Evolutionary conservation across 257 asterid genomes (phyloP).

Genomic region (Gentiana straminea): DNA sequence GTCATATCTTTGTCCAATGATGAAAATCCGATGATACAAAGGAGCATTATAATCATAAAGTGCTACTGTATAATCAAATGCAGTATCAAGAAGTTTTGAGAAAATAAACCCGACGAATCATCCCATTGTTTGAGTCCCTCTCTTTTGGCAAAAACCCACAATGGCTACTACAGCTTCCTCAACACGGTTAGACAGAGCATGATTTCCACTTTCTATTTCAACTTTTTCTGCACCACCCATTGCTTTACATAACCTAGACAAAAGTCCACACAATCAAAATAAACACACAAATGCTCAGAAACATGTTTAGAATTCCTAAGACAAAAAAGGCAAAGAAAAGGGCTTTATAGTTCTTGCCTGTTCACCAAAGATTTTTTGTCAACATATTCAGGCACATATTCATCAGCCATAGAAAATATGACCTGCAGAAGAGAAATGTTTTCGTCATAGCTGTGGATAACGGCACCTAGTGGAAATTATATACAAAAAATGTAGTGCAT

Average conservation of each 20-base stretch:
- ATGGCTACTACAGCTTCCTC: constrained; percentile 61
- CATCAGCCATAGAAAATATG: constrained; percentile 91
- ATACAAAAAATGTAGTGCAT: too few species aligned
- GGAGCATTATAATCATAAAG: background rate
- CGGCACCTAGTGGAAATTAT: background rate
- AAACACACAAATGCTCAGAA: too few species aligned
- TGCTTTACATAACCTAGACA: constrained; percentile 57
- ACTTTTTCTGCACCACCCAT: constrained; percentile 84
- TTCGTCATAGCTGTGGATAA: too few species aligned
- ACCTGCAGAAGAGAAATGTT: constrained; percentile 30
- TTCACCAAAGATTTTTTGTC: constrained; percentile 81
- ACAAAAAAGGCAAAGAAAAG: background rate
- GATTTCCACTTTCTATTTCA: constrained; percentile 61
- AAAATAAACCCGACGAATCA: constrained; percentile 58
- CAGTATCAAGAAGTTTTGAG: constrained; percentile 6
- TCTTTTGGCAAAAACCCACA: constrained; percentile 47
- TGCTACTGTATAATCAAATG: background rate
- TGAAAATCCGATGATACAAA: too few species aligned
- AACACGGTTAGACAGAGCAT: constrained; percentile 59
- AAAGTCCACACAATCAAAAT: too few species aligned
- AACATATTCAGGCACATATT: constrained; percentile 76
- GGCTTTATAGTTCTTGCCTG: constrained; percentile 41
- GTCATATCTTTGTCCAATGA: too few species aligned
- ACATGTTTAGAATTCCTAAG: background rate
- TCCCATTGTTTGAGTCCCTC: constrained; percentile 85